A percentile compares a stretch with the other conserved stretches of the same genome.
Conservation (phyloP, 371 early-diverging fungal species). For the Apophysomyces variabilis region DNA sequence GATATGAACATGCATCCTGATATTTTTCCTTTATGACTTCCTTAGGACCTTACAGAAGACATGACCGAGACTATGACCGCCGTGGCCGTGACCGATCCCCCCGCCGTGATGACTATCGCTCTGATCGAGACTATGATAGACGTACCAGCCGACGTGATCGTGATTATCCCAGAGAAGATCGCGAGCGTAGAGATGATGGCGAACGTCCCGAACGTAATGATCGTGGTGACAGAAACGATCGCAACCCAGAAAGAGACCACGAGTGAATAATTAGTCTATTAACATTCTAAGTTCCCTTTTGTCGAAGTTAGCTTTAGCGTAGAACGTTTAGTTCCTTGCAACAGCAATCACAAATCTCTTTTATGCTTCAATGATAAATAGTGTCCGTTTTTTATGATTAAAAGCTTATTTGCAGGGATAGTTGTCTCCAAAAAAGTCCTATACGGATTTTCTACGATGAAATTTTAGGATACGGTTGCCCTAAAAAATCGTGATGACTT, state of each 20-base stretch:
- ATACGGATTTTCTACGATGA: too few species aligned
- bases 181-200: slow-evolving; percentile 12
- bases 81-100: slow-evolving; percentile 12
- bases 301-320: not conserved
- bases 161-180: slow-evolving; percentile 11
- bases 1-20: too few species aligned
- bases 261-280: not conserved
- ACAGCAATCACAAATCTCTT: not conserved
- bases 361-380: slow-evolving; percentile 7
- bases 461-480: too few species aligned
- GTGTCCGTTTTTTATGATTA: too few species aligned
- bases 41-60: slow-evolving; percentile 11
- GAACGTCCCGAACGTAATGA: slow-evolving; percentile 7
- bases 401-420: too few species aligned
- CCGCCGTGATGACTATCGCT: slow-evolving; percentile 16
- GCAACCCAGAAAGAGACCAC: slow-evolving; percentile 19
- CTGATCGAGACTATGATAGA: slow-evolving; percentile 16
- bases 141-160: slow-evolving; percentile 21
- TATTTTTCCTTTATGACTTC: not conserved
- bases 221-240: slow-evolving; percentile 19
- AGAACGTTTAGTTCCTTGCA: not conserved
- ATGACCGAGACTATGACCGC: slow-evolving; percentile 26
- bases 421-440: too few species aligned
- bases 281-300: not conserved
- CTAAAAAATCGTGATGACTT: too few species aligned